Base-by-base conservation (phyloP, 2,329 filamentous ascomycete species). In the Ophiostoma sp. region DNA sequence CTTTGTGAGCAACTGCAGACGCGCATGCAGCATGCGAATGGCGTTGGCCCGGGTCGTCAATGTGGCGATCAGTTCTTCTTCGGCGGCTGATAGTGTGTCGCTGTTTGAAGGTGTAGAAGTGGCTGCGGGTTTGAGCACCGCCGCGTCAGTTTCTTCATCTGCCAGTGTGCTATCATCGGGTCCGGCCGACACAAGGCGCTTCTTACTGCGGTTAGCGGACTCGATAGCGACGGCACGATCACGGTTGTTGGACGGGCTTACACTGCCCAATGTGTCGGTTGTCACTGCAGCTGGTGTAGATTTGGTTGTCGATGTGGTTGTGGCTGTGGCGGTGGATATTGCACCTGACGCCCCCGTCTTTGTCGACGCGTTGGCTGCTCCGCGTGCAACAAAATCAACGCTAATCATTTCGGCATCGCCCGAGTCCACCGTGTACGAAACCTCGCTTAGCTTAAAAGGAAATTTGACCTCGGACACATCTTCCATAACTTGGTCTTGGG, bases 321-420 rank as follows among this genome's bases (percentile, higher is more conserved):
- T 39, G 57, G 44, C 7, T n/a, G 44, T 31, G 15, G 60, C 27
- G 15, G 27, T 39, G 57, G 44, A 10, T n/a, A 36, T 35, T 17
- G 44, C n/a, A 6, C 69, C 11, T n/a, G 64, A 23, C 8, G 62
- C 20, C 36, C 39, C 68, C 31, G 65, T 88, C 84, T 86, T 54
- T 6, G 71, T 81, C 13, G 90, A 89, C 33, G 93, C 94, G 76
- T 92, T 94, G 67, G 91, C 92, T 66, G 91, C 91, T 54, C 91
- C 92, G 68, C 90, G 89, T 0, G 94, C 94, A 27, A 99, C 90
- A 74, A 94, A 96, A 79, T 97, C 93, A 76, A 99, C 92, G 75
- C 92, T 91, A 74, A 99, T 98, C 93, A 97, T 97, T 79, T 99
- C 95, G 1, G 94, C 94, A 79, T 98, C 94, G 11, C 92, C 93